These are phyloP conservation scores for Kuraishia piskuri DNA, from an alignment of 805 yeast species.

Conservation along the genomic window DNA sequence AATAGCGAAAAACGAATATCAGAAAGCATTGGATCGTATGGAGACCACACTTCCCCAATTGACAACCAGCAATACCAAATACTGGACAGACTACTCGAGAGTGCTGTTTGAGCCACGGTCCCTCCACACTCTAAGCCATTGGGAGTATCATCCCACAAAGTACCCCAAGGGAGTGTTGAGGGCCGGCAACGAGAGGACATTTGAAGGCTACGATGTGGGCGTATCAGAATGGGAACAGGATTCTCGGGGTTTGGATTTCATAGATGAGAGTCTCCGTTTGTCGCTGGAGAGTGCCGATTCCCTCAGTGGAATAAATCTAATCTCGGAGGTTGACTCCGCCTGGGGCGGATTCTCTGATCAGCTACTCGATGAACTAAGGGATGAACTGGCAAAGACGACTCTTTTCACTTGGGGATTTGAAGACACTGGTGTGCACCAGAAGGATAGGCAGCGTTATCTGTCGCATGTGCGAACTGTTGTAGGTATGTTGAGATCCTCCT, in stretches of 20 bases:
- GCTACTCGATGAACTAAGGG: constrained; percentile 47
- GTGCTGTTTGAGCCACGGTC: constrained; percentile 58
- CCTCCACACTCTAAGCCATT: constrained; percentile 44
- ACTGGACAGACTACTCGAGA: constrained; percentile 78
- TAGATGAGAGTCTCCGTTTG: constrained; percentile 52
- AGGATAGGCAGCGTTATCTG: neutral
- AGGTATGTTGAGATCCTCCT: constrained; percentile 36
- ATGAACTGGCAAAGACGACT: constrained; percentile 51
- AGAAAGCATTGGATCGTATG: constrained; percentile 49
- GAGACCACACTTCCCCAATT: constrained; percentile 25
- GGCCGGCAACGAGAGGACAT: constrained; percentile 23
- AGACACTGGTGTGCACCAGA: constrained; percentile 12
- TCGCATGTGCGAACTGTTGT: constrained; percentile 33
- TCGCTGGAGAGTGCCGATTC: constrained; percentile 70
- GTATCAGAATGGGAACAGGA: constrained; percentile 41
- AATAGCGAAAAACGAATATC: constrained; percentile 50
- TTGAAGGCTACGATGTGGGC: constrained; percentile 48
- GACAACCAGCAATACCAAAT: constrained; percentile 32
- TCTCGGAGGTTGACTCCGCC: constrained; percentile 64
- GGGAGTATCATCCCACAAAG: constrained; percentile 41
- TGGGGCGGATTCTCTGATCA: constrained; percentile 76
- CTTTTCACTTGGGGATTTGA: constrained; percentile 39
- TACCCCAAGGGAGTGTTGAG: constrained; percentile 19
- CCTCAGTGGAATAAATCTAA: constrained; percentile 60
- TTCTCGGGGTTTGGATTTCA: constrained; percentile 32